Evolutionary conservation across 1,284 basidiomycete species (phyloP), one percentile per base, ranked within the genome.

Genomic region (Cutaneotrichosporon cutaneum): DNA sequence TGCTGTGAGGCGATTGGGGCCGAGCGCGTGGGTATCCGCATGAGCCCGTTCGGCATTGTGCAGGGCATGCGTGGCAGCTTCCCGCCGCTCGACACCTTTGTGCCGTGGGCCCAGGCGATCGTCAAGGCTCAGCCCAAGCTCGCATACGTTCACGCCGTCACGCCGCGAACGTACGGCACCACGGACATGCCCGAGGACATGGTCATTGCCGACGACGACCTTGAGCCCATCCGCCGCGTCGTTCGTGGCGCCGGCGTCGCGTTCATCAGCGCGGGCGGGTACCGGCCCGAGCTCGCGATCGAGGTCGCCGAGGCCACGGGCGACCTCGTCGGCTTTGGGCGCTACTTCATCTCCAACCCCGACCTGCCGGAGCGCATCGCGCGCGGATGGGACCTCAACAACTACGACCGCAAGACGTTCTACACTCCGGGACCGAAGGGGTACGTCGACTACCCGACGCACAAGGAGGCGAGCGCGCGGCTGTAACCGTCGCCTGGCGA

Each of bases 111-210:
- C 47, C 52, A 68, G 30, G 55, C 65, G 44, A 67, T 80, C 33
- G 59, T 82, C 56, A 75, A 82, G 45, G 68, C 73, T 3, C 80
- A 83, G 69, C 83, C 85, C 18, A 67, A 80, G 4, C 74, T 87
- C 9, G 85, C 85, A 1, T 88, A 86, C 70, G 60, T 87, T n/a
- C 87, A 88, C 69, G 75, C 83, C 42, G 74, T 85, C 26, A 86
- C 87, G 68, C 48, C 57, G 22, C 76, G 81, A 48, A 70, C 62
- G 5, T 59, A 62, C 54, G 67, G 71, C 22, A 58, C 65, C 27
- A 65, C 32, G 27, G 58, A 62, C 33, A 32, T 69, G 30, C 64
- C 70, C 33, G 57, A 55, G 24, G 27, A 51, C 27, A 51, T 51
- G 48, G 7, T 36, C 4, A 11, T 21, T n/a, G 22, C 11, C 18